These are phyloP conservation scores for Astrephomene gubernaculifera DNA, from an alignment of 139 green algal genomes.

Conservation along the genomic window DNA sequence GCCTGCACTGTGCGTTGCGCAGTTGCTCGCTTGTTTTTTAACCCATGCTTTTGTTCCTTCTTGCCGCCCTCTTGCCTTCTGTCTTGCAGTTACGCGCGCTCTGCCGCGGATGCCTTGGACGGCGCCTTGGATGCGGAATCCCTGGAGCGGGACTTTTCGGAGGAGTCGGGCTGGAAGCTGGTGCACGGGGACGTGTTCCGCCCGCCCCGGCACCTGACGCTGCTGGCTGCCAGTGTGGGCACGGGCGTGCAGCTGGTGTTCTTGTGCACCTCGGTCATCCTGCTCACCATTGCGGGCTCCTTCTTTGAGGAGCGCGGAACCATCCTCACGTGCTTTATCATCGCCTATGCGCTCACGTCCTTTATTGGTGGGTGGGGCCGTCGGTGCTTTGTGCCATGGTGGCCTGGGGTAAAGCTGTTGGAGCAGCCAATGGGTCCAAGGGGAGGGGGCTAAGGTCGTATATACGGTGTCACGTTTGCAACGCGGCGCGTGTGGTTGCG, in stretches of 20 bases:
- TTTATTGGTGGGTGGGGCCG: conserved; percentile 77
- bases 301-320: conserved; percentile 83
- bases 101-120: conserved; percentile 25
- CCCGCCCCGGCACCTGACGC: conserved; percentile 75
- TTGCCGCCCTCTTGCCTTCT: neutral
- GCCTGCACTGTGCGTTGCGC: too few relatives aligned
- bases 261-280: conserved; percentile 86
- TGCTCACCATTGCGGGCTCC: conserved; percentile 90
- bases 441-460: too few relatives aligned
- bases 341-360: conserved; percentile 93
- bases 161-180: conserved; percentile 98
- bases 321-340: conserved; percentile 95
- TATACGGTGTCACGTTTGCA: too few relatives aligned
- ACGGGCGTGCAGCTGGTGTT: conserved; percentile 89
- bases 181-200: conserved; percentile 98
- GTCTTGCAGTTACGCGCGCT: conserved; percentile 25
- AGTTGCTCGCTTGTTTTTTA: too few relatives aligned
- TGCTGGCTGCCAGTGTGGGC: conserved; percentile 79
- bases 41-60: neutral
- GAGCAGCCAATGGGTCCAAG: too few relatives aligned
- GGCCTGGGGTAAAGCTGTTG: too few relatives aligned
- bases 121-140: conserved; percentile 83
- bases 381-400: too few relatives aligned
- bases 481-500: too few relatives aligned
- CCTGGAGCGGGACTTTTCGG: conserved; percentile 86